Base-by-base conservation (phyloP, 2,329 filamentous ascomycete species). In the Remersonia thermophila region DNA sequence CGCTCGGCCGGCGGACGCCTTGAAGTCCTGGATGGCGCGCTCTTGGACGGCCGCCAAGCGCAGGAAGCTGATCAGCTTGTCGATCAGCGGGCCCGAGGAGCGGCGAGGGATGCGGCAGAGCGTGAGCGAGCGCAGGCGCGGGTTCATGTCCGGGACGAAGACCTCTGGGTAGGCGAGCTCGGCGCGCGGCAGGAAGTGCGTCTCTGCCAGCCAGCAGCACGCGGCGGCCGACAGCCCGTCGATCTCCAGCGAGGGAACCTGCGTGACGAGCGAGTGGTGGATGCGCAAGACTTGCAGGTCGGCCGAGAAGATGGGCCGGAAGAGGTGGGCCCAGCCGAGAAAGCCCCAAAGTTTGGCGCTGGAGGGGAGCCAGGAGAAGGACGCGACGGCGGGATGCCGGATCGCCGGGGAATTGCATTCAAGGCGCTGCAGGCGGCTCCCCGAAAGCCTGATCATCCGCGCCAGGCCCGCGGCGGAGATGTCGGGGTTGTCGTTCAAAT, bases 221-320 rank as follows among this genome's bases (percentile, higher is more conserved):
- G 55, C 51, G 38, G 60, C 45, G 3, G 51, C 44, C 3, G 61
- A 58, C 3, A 66, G 46, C 8, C 53, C 55, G 1, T 58, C 52
- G 7, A 58, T 52, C 4, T 57, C 41, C 3, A 74, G 43, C 0
- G 63, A 65, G 2, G 66, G 67, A 7, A 71, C 58, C 28, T 65
- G 61, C 0, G 74, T 79, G 5, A 78, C 62, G 2, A 77, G 44
- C 0, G 73, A 77, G 49, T 79, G 74, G 35, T 79, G 74, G 5
- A 75, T 56, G 10, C 67, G 63, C 2, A 78, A 53, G 1, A 56
- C 57, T 23, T 66, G 63, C 4, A 78, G 55, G 42, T 71, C 71
- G 1, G 67, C 64, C 1, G 68, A 70, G 34, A 69, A 55, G 0
- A 68, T 63, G 0, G 71, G 70, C 0, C 71, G 62, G 37, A 73